Conservation (phyloP, 1,284 basidiomycete species). For the Malassezia sympodialis region DNA sequence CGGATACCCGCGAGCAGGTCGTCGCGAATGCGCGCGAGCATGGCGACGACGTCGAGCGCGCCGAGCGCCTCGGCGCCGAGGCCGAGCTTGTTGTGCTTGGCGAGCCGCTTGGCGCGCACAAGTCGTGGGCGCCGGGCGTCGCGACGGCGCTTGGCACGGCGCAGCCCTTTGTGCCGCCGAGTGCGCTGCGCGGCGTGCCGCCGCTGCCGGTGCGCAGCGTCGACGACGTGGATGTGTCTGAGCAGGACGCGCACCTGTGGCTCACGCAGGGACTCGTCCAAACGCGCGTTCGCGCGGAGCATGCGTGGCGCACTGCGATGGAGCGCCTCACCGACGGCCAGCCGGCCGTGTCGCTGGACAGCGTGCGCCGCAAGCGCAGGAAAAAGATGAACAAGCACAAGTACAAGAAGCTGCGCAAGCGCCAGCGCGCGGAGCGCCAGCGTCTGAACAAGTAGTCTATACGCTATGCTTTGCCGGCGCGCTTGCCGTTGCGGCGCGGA, state of each 20-base stretch:
- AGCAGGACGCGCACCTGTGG: constrained; percentile 39
- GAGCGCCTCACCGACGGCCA: constrained; percentile 12
- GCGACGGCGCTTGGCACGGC: constrained; percentile 39
- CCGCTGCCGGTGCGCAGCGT: neutral
- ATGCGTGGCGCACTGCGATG: constrained; percentile 38
- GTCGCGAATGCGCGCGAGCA: constrained; percentile 37
- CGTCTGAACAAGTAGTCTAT: constrained; percentile 31
- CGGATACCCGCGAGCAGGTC: constrained; percentile 34
- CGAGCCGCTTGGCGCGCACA: constrained; percentile 36
- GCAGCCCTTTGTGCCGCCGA: constrained; percentile 36
- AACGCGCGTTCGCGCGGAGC: constrained; percentile 29
- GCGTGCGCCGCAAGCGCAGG: constrained; percentile 42
- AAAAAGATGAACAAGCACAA: constrained; percentile 49
- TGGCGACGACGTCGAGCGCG: constrained; percentile 36
- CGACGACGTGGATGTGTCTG: constrained; percentile 12
- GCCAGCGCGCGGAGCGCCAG: constrained; percentile 41
- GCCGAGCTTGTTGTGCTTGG: constrained; percentile 44
- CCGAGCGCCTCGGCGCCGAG: constrained; percentile 39
- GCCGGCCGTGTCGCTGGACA: constrained; percentile 33
- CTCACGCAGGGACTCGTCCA: constrained; percentile 43
- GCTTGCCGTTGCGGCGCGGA: constrained; percentile 70
- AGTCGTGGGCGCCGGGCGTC: constrained; percentile 39
- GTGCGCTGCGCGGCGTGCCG: neutral
- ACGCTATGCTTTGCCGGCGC: constrained; percentile 33
- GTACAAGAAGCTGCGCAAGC: constrained; percentile 46